Evolutionary conservation across 345 rosid genomes (phyloP), one percentile per base, ranked within the genome.

Genomic region (Linum tenue): DNA sequence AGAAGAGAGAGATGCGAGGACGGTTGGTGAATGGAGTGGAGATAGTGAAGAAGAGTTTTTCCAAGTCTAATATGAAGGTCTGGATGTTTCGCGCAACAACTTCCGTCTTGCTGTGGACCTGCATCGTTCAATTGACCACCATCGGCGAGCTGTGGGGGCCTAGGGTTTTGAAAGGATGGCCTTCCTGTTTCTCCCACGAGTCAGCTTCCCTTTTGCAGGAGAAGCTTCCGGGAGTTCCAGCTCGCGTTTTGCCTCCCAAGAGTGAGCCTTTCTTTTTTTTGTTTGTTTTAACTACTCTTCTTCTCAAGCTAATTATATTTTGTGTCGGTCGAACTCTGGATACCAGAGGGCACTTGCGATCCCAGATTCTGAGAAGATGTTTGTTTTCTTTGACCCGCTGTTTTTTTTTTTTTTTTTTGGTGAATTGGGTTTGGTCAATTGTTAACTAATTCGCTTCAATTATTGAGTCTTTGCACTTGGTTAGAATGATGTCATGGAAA

Each of bases 111-210:
- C 64, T 92, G 9, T 89, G 96, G 98, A 86, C 85, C 55, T 87
- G 89, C 55, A 78, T 87, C 42, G 82, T 85, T 75, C 96, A 92
- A 67, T 70, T 92, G 73, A 72, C 83, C 84, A 83, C 96, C 15
- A 7, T 86, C 39, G 90, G 92, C 10, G 97, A 86, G 68, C 70
- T 89, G 70, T 87, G 96, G 96, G 87, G 92, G n/a, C 95, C 98
- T 1, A 79, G 83, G 67, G 62, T 92, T 72, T 78, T 89, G 72
- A 89, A 82, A 72, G 81, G 84, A 5, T 92, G 92, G 92, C 92
- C 98, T 76, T 84, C 95, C 76, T 87, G 98, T 76, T 87, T 87
- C 79, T 75, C 36, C 58, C 80, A 80, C 17, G 71, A 83, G 56
- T 85, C 73, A 57, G 66, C 48, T 42, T 75, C 78, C 31, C 55